Percentiles rank a stretch among this genome's conserved stretches.
phyloP scores from a whole-genome alignment of 306 rosid species.

The Lathyrus sativus region DNA sequence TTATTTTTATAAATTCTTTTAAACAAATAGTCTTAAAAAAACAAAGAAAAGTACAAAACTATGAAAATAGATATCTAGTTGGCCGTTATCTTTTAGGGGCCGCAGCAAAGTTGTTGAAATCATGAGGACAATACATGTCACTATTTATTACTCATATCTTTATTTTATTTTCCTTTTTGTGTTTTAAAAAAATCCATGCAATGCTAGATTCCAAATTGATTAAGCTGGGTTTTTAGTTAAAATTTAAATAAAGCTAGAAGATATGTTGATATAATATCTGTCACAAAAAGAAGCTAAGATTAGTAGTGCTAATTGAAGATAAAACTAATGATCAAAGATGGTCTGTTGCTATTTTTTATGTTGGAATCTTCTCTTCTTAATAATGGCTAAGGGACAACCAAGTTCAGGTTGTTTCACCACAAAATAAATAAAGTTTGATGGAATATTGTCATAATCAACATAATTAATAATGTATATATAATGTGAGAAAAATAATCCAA shows the following conservation, averaged over 20 bases:
- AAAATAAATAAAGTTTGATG: not conserved
- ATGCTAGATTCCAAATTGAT: not conserved
- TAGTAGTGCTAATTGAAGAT: not conserved
- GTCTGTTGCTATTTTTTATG: not conserved
- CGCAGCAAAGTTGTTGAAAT: not conserved
- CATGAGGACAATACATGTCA: not conserved
- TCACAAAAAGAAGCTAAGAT: not conserved
- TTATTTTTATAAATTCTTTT: too few relatives aligned
- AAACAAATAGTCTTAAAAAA: too few relatives aligned
- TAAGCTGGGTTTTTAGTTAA: not conserved
- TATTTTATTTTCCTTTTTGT: not conserved
- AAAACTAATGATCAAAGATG: slow-evolving; percentile 5
- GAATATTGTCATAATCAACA: not conserved
- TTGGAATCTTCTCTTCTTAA: not conserved
- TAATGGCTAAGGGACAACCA: slow-evolving; percentile 17
- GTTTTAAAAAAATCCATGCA: not conserved
- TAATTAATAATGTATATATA: not conserved
- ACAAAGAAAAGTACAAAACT: too few relatives aligned
- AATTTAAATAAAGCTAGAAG: not conserved
- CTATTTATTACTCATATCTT: not conserved
- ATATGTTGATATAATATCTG: not conserved
- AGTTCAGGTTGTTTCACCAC: slow-evolving; percentile 19
- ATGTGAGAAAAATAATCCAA: too few relatives aligned
- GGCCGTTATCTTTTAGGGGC: not conserved
- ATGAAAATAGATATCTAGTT: not conserved